A percentile compares a stretch with the other conserved stretches of the same genome.
Conservation (phyloP, 2,329 filamentous ascomycete genomes). For the Lachnellula hyalina region DNA sequence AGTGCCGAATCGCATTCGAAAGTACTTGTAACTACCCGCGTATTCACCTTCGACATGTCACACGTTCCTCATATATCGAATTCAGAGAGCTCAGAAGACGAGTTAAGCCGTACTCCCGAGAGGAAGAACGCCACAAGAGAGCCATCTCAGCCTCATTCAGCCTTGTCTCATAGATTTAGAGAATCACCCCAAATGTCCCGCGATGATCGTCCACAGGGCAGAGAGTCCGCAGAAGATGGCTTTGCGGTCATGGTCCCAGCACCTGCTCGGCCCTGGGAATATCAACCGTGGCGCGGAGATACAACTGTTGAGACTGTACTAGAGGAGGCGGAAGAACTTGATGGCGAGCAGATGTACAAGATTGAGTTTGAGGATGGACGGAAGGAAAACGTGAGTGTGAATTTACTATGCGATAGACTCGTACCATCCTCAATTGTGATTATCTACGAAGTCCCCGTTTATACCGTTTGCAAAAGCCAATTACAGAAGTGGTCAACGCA, state of each 20-base stretch:
- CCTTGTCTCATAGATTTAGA: slow-evolving; percentile 22
- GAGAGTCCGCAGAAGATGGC: slow-evolving; percentile 7
- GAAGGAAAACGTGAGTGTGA: slow-evolving; percentile 28
- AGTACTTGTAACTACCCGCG: not conserved
- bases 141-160: slow-evolving; percentile 15
- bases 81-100: slow-evolving; percentile 15
- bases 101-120: slow-evolving; percentile 12
- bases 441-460: not conserved
- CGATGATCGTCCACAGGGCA: not conserved
- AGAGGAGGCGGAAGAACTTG: slow-evolving; percentile 16
- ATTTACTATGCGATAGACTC: not conserved
- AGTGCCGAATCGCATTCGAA: not conserved
- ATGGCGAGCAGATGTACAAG: slow-evolving; percentile 22
- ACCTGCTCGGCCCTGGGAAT: slow-evolving; percentile 27
- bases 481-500: not conserved
- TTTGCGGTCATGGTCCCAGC: slow-evolving; percentile 24
- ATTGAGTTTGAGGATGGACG: slow-evolving; percentile 31
- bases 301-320: slow-evolving; percentile 29
- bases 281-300: slow-evolving; percentile 22
- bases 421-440: no score
- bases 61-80: slow-evolving; percentile 12
- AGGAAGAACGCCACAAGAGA: slow-evolving; percentile 2
- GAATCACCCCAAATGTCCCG: slow-evolving; percentile 13
- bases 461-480: not conserved
- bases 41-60: slow-evolving; percentile 8